phyloP scores from a whole-genome alignment of 768 basidiomycete genomes.

The Boletus bicolor region DNA sequence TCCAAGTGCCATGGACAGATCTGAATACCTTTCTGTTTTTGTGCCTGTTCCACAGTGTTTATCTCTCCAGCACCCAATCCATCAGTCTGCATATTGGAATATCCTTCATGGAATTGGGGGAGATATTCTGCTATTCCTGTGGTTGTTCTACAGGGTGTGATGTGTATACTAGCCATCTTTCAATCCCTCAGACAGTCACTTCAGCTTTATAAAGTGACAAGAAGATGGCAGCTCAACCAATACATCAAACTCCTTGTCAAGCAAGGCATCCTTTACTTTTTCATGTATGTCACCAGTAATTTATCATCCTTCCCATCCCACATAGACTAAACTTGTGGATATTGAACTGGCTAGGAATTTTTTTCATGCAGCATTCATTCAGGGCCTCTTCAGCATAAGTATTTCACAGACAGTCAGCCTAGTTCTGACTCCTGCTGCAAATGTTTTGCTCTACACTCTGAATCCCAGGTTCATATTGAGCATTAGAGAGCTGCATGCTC shows the following conservation, averaged over 20 bases:
- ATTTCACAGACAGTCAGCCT: neutral
- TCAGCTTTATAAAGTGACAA: neutral
- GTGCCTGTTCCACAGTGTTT: neutral
- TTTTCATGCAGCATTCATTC: neutral
- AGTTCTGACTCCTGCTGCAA: neutral
- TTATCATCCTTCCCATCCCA: too few species aligned
- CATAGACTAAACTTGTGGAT: neutral
- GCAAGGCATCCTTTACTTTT: constrained; percentile 9
- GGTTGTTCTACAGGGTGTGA: neutral
- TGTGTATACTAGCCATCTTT: constrained; percentile 1
- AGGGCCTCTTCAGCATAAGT: neutral
- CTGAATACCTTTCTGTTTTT: neutral
- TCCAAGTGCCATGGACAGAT: neutral
- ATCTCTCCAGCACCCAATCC: neutral
- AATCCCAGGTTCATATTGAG: constrained; percentile 8
- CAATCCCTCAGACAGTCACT: neutral
- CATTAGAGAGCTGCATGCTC: constrained; percentile 1
- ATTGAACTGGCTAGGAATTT: neutral
- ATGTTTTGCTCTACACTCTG: neutral
- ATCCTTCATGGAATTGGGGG: constrained; percentile 1
- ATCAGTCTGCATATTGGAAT: neutral
- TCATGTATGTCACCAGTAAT: neutral
- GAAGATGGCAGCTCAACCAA: constrained; percentile 5
- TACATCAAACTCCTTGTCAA: constrained; percentile 4
- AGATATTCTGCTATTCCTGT: constrained; percentile 1